A percentile compares a stretch with the other conserved stretches of the same genome.
Evolutionary conservation across 2,329 filamentous ascomycete species (phyloP).

Genomic region (Colletotrichum gigasporum): DNA sequence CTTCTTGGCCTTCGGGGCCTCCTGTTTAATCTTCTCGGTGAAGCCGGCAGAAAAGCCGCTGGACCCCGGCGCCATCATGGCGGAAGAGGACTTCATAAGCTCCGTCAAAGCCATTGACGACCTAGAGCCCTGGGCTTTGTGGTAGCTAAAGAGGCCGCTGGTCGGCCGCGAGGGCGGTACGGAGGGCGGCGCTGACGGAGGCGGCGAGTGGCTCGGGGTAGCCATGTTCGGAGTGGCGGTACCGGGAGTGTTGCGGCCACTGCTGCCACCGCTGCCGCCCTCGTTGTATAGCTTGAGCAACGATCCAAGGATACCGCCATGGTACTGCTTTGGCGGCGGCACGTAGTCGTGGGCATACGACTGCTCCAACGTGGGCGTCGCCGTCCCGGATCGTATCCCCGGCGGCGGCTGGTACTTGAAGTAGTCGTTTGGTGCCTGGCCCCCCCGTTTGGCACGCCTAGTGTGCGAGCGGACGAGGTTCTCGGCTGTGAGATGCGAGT

Average conservation of each 20-base stretch:
- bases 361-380: slow-evolving; percentile 53
- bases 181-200: slow-evolving; percentile 45
- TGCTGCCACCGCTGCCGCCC: slow-evolving; percentile 44
- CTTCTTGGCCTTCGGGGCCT: slow-evolving; percentile 48
- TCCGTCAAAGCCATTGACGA: slow-evolving; percentile 59
- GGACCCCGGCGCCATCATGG: slow-evolving; percentile 58
- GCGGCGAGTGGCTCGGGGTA: slow-evolving; percentile 54
- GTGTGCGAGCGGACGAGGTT: slow-evolving; percentile 46
- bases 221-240: slow-evolving; percentile 48
- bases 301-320: slow-evolving; percentile 77
- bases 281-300: slow-evolving; percentile 76
- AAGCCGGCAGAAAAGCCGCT: slow-evolving; percentile 55
- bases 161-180: slow-evolving; percentile 38
- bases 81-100: slow-evolving; percentile 63
- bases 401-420: slow-evolving; percentile 39
- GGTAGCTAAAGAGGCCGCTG: slow-evolving; percentile 51
- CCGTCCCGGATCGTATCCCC: slow-evolving; percentile 44
- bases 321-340: slow-evolving; percentile 73
- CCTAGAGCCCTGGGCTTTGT: slow-evolving; percentile 50
- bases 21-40: slow-evolving; percentile 53
- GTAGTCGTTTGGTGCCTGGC: slow-evolving; percentile 34
- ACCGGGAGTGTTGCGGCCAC: slow-evolving; percentile 52
- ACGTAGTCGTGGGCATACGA: slow-evolving; percentile 67
- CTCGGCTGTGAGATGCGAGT: slow-evolving; percentile 40
- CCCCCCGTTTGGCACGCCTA: slow-evolving; percentile 37